A percentile compares a stretch with the other conserved stretches of the same genome.
Evolutionary conservation across 306 rosid species (phyloP).

Genomic region (Acacia melanoxylon): DNA sequence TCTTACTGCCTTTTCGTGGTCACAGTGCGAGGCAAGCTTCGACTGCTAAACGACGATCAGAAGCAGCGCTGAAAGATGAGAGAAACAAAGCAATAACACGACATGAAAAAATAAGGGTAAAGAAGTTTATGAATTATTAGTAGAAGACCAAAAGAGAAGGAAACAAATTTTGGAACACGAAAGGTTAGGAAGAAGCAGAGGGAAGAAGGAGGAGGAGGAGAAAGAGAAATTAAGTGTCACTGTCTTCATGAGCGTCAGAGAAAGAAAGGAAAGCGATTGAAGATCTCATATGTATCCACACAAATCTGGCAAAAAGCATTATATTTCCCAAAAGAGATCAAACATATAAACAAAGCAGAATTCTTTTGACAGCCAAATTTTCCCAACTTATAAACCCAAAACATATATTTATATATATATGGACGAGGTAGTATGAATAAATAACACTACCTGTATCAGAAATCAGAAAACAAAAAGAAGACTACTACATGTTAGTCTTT

Average conservation of each 20-base stretch:
- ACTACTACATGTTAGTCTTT: not conserved
- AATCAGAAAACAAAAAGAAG: not conserved
- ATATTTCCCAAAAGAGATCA: slow-evolving; percentile 28
- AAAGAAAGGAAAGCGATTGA: slow-evolving; percentile 54
- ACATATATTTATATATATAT: not conserved
- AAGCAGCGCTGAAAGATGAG: slow-evolving; percentile 19
- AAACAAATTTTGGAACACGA: not conserved
- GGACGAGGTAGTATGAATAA: not conserved
- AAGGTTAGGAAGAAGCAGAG: slow-evolving; percentile 4
- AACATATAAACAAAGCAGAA: not conserved
- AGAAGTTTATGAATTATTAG: not conserved
- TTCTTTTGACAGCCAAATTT: not conserved
- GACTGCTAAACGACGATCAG: slow-evolving; percentile 14
- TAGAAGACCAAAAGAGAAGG: not conserved
- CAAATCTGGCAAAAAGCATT: slow-evolving; percentile 53
- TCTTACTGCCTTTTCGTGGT: slow-evolving; percentile 24
- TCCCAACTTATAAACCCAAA: not conserved
- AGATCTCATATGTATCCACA: slow-evolving; percentile 49
- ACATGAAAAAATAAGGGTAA: not conserved
- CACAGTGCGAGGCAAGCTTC: slow-evolving; percentile 13
- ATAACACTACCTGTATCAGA: not conserved
- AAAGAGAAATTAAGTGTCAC: slow-evolving; percentile 44
- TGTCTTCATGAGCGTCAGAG: slow-evolving; percentile 76
- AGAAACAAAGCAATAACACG: not conserved
- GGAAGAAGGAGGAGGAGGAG: slow-evolving; percentile 36